phyloP scores from a whole-genome alignment of 139 green algal species.

The Coelastrella sp. region DNA sequence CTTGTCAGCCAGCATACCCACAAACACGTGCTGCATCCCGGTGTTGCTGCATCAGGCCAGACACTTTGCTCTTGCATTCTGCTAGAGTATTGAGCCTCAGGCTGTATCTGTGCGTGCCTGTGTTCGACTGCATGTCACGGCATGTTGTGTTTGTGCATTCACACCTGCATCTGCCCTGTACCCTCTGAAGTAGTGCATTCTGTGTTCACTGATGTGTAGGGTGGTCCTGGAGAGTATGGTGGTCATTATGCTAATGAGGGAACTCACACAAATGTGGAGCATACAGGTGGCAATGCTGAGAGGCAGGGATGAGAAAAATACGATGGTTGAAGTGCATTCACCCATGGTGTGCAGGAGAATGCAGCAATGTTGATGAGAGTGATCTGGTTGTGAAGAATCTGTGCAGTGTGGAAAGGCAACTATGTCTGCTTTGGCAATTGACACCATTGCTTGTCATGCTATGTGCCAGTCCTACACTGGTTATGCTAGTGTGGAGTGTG shows the following conservation, averaged over 20 bases:
- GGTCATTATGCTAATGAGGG: slow-evolving; percentile 35
- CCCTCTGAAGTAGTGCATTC: too few species aligned
- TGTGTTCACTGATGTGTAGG: neutral
- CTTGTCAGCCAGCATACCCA: too few species aligned
- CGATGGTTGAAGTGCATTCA: too few species aligned
- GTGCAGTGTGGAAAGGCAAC: neutral
- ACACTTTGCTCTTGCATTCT: too few species aligned
- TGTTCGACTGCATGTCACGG: neutral
- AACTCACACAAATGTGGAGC: neutral
- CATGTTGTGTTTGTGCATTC: neutral
- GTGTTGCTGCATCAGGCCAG: too few species aligned
- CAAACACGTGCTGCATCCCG: too few species aligned
- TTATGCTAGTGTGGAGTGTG: too few species aligned
- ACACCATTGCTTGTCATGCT: too few species aligned
- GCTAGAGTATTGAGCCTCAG: too few species aligned
- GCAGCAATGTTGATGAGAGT: neutral
- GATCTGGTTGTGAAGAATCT: neutral
- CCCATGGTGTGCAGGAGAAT: too few species aligned
- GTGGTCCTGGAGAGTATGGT: slow-evolving; percentile 7
- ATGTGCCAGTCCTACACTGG: too few species aligned
- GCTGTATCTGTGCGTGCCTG: too few species aligned
- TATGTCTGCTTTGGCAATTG: neutral
- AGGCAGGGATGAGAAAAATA: neutral
- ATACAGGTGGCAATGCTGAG: slow-evolving; percentile 17
- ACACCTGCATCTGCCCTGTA: neutral